phyloP scores from a whole-genome alignment of 2,329 filamentous ascomycete genomes.

The Podosphaera leucotricha region DNA sequence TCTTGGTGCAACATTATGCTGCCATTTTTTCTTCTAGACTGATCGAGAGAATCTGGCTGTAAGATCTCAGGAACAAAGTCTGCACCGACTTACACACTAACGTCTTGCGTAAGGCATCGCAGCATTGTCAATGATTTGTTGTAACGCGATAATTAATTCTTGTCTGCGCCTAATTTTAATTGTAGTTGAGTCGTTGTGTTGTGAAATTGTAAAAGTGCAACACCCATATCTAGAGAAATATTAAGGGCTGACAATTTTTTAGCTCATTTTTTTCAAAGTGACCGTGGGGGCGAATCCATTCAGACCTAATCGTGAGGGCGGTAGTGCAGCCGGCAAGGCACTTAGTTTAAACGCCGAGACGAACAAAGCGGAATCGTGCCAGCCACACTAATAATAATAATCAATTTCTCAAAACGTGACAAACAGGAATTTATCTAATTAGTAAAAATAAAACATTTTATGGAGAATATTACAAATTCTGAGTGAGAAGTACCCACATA shows the following conservation, averaged over 20 bases:
- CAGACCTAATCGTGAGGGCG: neutral
- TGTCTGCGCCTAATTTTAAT: neutral
- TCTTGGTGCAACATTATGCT: neutral
- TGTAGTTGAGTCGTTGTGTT: neutral
- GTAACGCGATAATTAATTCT: neutral
- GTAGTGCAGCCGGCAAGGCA: neutral
- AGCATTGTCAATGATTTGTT: neutral
- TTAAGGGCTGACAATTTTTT: no score
- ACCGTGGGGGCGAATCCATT: neutral
- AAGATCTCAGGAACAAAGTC: neutral
- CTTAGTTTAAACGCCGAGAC: neutral
- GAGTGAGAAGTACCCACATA: neutral
- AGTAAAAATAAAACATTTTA: neutral
- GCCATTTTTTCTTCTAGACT: neutral
- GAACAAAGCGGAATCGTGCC: neutral
- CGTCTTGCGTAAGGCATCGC: neutral
- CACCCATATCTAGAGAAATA: neutral
- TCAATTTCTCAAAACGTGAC: neutral
- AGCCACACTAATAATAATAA: neutral
- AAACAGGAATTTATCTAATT: neutral
- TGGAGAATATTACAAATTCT: neutral
- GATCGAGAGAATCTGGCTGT: neutral
- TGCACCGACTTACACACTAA: neutral
- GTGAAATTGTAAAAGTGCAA: neutral
- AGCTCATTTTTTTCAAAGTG: neutral